Percentiles rank a stretch among this genome's conserved stretches.
Conservation (phyloP, 768 basidiomycete genomes). For the Suillus bovinus region DNA sequence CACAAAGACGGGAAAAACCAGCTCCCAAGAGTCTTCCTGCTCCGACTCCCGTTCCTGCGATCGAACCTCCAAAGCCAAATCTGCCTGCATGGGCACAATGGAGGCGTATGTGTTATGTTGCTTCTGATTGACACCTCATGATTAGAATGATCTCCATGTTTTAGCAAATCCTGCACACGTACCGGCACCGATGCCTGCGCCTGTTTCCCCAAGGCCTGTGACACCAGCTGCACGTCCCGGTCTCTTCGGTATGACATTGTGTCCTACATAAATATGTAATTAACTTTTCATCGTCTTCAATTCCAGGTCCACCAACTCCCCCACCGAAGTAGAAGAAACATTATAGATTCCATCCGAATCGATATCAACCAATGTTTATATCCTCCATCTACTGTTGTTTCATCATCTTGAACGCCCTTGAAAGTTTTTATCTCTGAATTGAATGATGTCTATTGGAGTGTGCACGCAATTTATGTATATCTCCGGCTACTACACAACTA, state of each 20-base stretch:
- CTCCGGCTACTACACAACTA: neutral
- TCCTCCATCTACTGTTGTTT: slow-evolving; percentile 1
- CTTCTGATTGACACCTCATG: neutral
- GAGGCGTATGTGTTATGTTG: slow-evolving; percentile 57
- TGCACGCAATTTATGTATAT: neutral
- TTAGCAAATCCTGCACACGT: slow-evolving; percentile 66
- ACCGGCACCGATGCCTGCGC: slow-evolving; percentile 44
- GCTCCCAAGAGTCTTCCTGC: slow-evolving; percentile 44
- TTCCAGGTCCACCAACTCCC: slow-evolving; percentile 45
- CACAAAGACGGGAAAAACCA: slow-evolving; percentile 49
- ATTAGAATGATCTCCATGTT: slow-evolving; percentile 5
- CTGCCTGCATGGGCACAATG: slow-evolving; percentile 84
- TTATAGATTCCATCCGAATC: neutral
- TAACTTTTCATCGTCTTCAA: neutral
- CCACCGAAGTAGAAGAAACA: slow-evolving; percentile 41
- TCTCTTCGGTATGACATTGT: slow-evolving; percentile 55
- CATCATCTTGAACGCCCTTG: neutral
- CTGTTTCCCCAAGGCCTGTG: slow-evolving; percentile 32
- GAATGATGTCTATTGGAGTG: neutral
- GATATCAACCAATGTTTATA: slow-evolving; percentile 2
- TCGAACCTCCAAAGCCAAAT: slow-evolving; percentile 49
- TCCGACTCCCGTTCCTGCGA: slow-evolving; percentile 37
- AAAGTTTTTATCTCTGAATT: neutral
- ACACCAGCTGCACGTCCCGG: slow-evolving; percentile 57
- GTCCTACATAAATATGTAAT: neutral